A percentile compares a stretch with the other conserved stretches of the same genome.
Evolutionary conservation across 208 protist genomes (phyloP).

Genomic region (Trypanosoma conorhini): DNA sequence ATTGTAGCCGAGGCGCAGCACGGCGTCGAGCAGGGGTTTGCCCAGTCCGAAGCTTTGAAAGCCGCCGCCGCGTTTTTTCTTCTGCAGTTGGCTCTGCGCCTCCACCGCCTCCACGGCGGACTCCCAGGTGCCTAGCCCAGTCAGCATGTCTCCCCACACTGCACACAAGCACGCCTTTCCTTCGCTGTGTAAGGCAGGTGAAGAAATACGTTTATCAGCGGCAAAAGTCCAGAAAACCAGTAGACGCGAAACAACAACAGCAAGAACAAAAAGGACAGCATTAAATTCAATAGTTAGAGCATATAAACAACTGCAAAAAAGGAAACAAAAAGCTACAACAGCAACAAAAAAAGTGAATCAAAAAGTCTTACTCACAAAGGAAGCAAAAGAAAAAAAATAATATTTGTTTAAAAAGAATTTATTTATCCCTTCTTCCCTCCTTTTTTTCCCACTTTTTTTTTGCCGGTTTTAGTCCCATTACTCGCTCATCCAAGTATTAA

Average conservation of each 20-base stretch:
- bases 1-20: conserved; percentile 96
- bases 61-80: conserved; percentile 85
- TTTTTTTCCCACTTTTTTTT: too few species aligned
- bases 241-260: neutral
- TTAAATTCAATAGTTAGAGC: neutral
- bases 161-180: neutral
- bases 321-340: neutral
- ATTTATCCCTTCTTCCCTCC: too few species aligned
- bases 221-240: neutral
- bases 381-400: too few species aligned
- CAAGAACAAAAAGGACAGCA: neutral
- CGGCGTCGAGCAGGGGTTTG: conserved; percentile 90
- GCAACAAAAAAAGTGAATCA: neutral
- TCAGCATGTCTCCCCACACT: conserved; percentile 26
- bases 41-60: conserved; percentile 92
- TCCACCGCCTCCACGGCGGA: conserved; percentile 57
- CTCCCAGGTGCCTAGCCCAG: conserved; percentile 75
- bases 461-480: neutral
- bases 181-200: conserved; percentile 16
- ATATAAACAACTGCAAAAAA: neutral
- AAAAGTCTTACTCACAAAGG: too few species aligned
- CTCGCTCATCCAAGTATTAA: neutral
- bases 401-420: too few species aligned
- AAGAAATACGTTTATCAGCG: conserved; percentile 16
- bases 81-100: conserved; percentile 28